Conservation (phyloP, 345 rosid species). For the Populus tremula region DNA sequence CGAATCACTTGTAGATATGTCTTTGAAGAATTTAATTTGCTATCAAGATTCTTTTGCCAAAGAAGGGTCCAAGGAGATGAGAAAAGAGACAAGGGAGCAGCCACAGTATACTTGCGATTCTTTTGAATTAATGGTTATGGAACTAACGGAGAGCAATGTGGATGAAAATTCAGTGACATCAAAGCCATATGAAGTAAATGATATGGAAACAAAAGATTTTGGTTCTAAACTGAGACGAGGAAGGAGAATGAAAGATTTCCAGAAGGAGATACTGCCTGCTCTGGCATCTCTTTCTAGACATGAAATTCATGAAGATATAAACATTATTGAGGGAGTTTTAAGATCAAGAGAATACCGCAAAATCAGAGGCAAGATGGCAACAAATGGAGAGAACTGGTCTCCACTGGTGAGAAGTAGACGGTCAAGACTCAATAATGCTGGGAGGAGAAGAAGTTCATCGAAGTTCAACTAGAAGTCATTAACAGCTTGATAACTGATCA, state of each 20-base stretch:
- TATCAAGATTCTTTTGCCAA: constrained; percentile 19
- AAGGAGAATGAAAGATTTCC: constrained; percentile 79
- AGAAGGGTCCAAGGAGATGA: constrained; percentile 25
- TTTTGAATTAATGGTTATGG: constrained; percentile 50
- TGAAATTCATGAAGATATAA: constrained; percentile 71
- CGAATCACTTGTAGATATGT: constrained; percentile 51
- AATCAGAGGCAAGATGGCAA: constrained; percentile 42
- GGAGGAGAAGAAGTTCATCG: constrained; percentile 27
- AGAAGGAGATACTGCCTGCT: constrained; percentile 66
- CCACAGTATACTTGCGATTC: constrained; percentile 53
- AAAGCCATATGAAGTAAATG: constrained; percentile 46
- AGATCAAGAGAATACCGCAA: constrained; percentile 78
- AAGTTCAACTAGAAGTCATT: constrained; percentile 10
- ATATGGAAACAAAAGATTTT: constrained; percentile 40
- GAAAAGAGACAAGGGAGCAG: constrained; percentile 24
- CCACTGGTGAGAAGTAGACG: constrained; percentile 36
- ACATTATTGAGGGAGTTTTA: constrained; percentile 63
- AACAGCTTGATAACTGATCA: not conserved
- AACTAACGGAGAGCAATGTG: constrained; percentile 43
- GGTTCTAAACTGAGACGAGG: constrained; percentile 66
- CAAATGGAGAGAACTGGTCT: constrained; percentile 44
- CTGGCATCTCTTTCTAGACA: constrained; percentile 61
- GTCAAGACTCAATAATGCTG: constrained; percentile 22
- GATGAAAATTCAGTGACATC: constrained; percentile 55
- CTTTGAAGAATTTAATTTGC: constrained; percentile 24